phyloP scores from a whole-genome alignment of 2,329 filamentous ascomycete species.

The Mollisiaceae sp. region DNA sequence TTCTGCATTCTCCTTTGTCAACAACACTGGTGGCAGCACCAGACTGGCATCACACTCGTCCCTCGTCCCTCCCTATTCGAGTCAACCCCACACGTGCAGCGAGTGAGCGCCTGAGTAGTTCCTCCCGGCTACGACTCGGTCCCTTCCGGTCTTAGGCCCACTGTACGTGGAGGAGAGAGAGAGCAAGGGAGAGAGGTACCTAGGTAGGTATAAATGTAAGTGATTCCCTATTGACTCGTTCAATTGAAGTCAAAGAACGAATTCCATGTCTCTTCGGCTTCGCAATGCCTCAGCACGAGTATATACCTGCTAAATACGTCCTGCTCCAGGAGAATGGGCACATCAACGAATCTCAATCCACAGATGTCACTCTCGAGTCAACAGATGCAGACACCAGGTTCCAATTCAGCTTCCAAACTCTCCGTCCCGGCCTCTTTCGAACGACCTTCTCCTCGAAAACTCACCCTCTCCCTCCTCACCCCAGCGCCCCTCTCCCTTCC shows the following conservation, averaged over 20 bases:
- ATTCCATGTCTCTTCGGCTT: not conserved
- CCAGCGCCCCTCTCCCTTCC: slow-evolving; percentile 57
- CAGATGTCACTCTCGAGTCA: slow-evolving; percentile 33
- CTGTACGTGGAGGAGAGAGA: not conserved
- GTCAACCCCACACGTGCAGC: slow-evolving; percentile 15
- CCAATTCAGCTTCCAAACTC: slow-evolving; percentile 65
- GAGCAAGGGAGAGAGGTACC: too few species aligned
- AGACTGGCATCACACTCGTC: not conserved
- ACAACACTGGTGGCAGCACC: not conserved
- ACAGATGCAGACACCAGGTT: slow-evolving; percentile 45
- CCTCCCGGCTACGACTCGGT: not conserved
- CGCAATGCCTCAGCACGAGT: slow-evolving; percentile 36
- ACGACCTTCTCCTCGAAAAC: slow-evolving; percentile 67
- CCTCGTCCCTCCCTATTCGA: not conserved
- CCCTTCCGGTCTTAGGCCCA: not conserved
- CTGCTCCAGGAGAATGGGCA: slow-evolving; percentile 27
- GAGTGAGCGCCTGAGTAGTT: not conserved
- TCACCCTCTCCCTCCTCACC: slow-evolving; percentile 69
- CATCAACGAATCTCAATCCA: not conserved
- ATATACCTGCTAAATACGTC: slow-evolving; percentile 29
- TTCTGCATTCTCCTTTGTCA: slow-evolving; percentile 6
- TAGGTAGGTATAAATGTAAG: slow-evolving; percentile 20
- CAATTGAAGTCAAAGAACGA: not conserved
- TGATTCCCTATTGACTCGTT: not conserved
- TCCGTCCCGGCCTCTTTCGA: slow-evolving; percentile 68